Evolutionary conservation across 495 filamentous ascomycete species (phyloP).

Genomic region (Xylaria venustula): DNA sequence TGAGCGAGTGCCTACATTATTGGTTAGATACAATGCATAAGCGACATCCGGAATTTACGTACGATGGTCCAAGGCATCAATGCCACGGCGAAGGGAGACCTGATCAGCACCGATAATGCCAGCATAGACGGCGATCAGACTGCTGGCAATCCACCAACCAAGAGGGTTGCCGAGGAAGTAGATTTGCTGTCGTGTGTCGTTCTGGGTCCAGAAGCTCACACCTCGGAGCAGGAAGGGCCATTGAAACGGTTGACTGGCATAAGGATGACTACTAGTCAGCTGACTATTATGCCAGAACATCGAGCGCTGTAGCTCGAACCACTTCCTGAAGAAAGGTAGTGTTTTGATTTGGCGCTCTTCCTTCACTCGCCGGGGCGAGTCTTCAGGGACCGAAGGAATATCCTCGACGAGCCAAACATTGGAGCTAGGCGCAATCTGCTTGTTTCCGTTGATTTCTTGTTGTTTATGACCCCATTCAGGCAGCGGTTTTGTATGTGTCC

Average conservation of each 20-base stretch:
- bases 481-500: slow-evolving; percentile 90
- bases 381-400: slow-evolving; percentile 70
- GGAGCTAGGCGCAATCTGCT: slow-evolving; percentile 84
- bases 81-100: slow-evolving; percentile 82
- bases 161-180: slow-evolving; percentile 98
- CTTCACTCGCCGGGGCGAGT: slow-evolving; percentile 68
- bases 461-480: slow-evolving; percentile 97
- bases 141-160: slow-evolving; percentile 96
- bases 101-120: slow-evolving; percentile 93
- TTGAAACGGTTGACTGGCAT: slow-evolving; percentile 89
- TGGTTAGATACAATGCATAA: slow-evolving; percentile 19
- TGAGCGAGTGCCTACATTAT: slow-evolving; percentile 69
- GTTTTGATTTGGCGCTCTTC: slow-evolving; percentile 74
- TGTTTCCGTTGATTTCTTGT: slow-evolving; percentile 99
- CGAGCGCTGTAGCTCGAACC: slow-evolving; percentile 91
- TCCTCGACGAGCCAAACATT: slow-evolving; percentile 95
- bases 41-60: slow-evolving; percentile 43
- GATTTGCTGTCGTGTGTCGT: slow-evolving; percentile 93
- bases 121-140: slow-evolving; percentile 86
- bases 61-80: slow-evolving; percentile 93
- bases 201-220: slow-evolving; percentile 99
- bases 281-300: slow-evolving; percentile 99
- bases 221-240: slow-evolving; percentile 97
- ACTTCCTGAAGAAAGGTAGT: slow-evolving; percentile 88
- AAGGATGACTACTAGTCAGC: slow-evolving; percentile 93